Evolutionary conservation across 2,329 filamentous ascomycete genomes (phyloP), one percentile per base, ranked within the genome.

Genomic region (Phaeomoniella chlamydospora): DNA sequence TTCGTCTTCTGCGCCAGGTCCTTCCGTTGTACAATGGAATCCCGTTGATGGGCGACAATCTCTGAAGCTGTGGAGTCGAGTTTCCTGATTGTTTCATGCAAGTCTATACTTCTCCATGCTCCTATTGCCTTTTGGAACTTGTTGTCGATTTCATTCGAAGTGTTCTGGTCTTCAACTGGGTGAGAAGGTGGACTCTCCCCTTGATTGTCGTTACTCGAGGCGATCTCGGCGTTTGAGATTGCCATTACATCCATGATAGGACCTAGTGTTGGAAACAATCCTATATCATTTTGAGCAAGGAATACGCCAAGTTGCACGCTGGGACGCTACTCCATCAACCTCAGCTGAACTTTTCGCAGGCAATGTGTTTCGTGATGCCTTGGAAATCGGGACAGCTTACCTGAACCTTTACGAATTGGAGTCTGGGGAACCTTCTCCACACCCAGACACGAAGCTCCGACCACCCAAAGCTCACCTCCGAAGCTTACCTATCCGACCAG

Each of bases 1-100:
- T 98, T 98, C 1, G 90, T 98, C 68, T 94, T 96, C 54, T 94
- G 87, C n/a, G 92, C 90, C 14, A 98, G 67, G 41, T 98, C 92
- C 55, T 98, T 98, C 36, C 90, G 74, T 56, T 98, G 88, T 1
- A 94, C 79, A 3, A 94, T 80, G n/a, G 88, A 84, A 57, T 96
- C 90, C 49, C 87, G 75, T 54, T 98, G 92, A 54, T 93, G 86
- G 33, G 81, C 67, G 36, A 96, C 85, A 42, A 98, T 85, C 50
- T 96, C 90, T 9, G 87, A 88, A n/a, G 90, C 90, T 3, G 86
- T 88, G 40, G 79, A 80, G 59, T 98, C 90, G 43, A 98, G 77
- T 45, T 73, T 82, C 18, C 85, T 80, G 42, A 94, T 75, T 45
- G 96, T 74, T 15, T 72, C 76, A 33, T 83, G 80, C 39, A 98